Conservation (phyloP, 148 eudicot species). For the Cornus florida region DNA sequence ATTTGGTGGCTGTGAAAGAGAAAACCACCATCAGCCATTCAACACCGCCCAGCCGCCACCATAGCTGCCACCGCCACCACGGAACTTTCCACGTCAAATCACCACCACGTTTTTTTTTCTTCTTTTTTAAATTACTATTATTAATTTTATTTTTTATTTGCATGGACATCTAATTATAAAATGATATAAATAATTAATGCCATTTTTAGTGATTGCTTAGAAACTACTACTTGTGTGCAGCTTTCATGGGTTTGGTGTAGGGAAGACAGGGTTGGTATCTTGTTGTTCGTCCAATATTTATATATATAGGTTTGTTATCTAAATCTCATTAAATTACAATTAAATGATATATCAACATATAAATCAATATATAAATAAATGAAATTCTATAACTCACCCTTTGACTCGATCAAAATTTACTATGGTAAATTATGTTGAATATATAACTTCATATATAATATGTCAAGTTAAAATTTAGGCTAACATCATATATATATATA, state of each 20-base stretch:
- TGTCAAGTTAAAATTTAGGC: too few relatives aligned
- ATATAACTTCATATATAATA: too few relatives aligned
- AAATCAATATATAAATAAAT: not conserved
- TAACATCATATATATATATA: too few relatives aligned
- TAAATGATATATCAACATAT: not conserved
- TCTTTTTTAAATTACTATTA: too few relatives aligned
- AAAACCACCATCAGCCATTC: not conserved
- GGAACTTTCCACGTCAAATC: not conserved
- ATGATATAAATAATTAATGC: not conserved
- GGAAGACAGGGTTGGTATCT: conserved; percentile 11
- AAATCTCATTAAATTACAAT: not conserved
- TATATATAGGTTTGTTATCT: not conserved
- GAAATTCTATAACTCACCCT: too few relatives aligned
- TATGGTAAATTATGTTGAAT: too few relatives aligned
- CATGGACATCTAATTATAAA: not conserved
- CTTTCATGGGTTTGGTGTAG: conserved; percentile 5
- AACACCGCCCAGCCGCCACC: not conserved
- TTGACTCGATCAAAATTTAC: too few relatives aligned
- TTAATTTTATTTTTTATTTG: too few relatives aligned
- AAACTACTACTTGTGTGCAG: not conserved
- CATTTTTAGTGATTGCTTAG: not conserved
- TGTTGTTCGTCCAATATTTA: not conserved
- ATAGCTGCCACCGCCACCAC: not conserved
- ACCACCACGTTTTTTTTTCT: too few relatives aligned
- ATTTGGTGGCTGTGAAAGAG: conserved; percentile 24